phyloP scores from a whole-genome alignment of 1,284 basidiomycete genomes.

The Puccinia hordei region DNA sequence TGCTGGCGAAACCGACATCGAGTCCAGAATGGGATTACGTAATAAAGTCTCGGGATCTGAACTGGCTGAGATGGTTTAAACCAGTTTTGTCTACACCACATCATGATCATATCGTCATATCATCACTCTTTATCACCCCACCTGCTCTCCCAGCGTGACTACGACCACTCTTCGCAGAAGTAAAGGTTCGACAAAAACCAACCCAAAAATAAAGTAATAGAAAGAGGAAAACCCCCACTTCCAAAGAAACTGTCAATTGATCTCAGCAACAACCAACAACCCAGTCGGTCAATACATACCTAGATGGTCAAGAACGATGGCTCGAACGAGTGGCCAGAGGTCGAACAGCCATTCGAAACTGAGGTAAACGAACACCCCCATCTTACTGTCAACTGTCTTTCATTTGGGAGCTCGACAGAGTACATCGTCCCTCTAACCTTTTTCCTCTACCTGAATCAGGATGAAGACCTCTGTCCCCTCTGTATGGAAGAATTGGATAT shows the following conservation, averaged over 20 bases:
- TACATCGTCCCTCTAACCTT: not conserved
- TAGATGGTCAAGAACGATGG: conserved; percentile 33
- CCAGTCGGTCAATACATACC: too few relatives aligned
- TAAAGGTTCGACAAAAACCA: too few relatives aligned
- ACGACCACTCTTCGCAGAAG: not conserved
- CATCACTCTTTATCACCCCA: not conserved
- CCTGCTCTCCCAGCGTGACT: not conserved
- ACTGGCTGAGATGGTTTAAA: not conserved
- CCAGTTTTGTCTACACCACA: not conserved
- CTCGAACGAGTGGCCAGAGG: conserved; percentile 30
- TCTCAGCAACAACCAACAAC: not conserved
- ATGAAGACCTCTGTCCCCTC: conserved; percentile 95
- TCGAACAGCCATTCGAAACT: conserved; percentile 37
- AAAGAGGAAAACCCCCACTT: too few relatives aligned
- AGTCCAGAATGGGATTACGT: not conserved
- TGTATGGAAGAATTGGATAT: conserved; percentile 99
- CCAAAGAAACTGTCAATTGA: not conserved
- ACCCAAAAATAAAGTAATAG: too few relatives aligned
- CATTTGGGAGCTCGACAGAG: too few relatives aligned
- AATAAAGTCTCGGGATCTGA: too few relatives aligned
- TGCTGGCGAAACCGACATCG: too few relatives aligned
- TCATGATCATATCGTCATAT: not conserved
- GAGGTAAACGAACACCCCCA: conserved; percentile 10
- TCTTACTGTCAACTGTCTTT: too few relatives aligned
- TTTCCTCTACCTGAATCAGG: conserved; percentile 64